These are phyloP conservation scores for Lecanosticta acicola DNA, from an alignment of 2,329 filamentous ascomycete species.

Conservation along the genomic window DNA sequence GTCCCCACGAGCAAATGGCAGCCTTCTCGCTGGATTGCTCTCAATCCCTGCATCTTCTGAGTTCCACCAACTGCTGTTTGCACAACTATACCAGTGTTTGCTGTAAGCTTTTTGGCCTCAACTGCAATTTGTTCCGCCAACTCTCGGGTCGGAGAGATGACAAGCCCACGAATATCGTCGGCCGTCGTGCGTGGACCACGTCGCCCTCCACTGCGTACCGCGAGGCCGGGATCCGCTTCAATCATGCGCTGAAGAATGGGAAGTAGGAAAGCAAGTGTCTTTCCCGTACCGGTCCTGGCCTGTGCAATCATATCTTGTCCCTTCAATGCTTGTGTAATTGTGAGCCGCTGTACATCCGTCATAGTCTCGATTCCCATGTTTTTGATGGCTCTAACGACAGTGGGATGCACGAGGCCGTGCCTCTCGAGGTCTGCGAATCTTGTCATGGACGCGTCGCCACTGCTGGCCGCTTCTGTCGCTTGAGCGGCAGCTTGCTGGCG, in stretches of 20 bases:
- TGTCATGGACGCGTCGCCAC: conserved; percentile 31
- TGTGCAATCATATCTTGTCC: conserved; percentile 84
- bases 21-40: conserved; percentile 62
- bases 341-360: conserved; percentile 86
- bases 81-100: conserved; percentile 61
- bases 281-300: conserved; percentile 94
- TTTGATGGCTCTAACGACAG: conserved; percentile 61
- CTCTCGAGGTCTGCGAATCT: conserved; percentile 41
- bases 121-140: conserved; percentile 59
- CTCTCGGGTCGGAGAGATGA: conserved; percentile 59
- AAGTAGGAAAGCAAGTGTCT: conserved; percentile 88
- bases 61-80: conserved; percentile 89
- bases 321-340: conserved; percentile 71
- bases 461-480: conserved; percentile 19
- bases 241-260: conserved; percentile 79
- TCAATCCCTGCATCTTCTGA: conserved; percentile 64
- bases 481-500: conserved; percentile 30
- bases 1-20: conserved; percentile 90
- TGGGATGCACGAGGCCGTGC: conserved; percentile 53
- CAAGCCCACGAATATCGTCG: conserved; percentile 53
- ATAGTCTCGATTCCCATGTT: conserved; percentile 75
- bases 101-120: conserved; percentile 66
- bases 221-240: conserved; percentile 56
- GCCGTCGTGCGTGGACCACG: conserved; percentile 46
- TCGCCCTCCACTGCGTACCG: conserved; percentile 41